Conservation (phyloP, 169 alveolate species). For the Babesia sp. region DNA sequence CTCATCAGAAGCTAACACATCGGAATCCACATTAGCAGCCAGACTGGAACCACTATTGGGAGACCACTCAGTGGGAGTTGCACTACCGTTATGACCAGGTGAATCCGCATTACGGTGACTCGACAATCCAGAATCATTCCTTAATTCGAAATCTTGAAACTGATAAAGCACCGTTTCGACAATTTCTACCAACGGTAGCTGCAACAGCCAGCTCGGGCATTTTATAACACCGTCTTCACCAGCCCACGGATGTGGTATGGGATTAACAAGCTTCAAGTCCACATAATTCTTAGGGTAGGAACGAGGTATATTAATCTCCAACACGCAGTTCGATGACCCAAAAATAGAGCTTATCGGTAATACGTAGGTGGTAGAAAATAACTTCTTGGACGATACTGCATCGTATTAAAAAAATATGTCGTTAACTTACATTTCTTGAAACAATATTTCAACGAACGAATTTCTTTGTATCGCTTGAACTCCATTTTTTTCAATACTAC, state of each 20-base stretch:
- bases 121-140: too few species aligned
- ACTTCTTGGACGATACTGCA: constrained; percentile 25
- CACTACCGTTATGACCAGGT: too few species aligned
- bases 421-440: constrained; percentile 36
- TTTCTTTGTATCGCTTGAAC: constrained; percentile 14
- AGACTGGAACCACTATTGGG: too few species aligned
- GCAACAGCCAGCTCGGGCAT: constrained; percentile 18
- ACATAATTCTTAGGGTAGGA: constrained; percentile 39
- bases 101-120: too few species aligned
- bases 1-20: too few species aligned
- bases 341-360: constrained; percentile 23
- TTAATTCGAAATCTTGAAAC: too few species aligned
- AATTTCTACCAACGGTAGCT: not conserved
- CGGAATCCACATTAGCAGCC: too few species aligned
- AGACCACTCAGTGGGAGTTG: too few species aligned
- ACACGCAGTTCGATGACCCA: constrained; percentile 30
- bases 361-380: constrained; percentile 14
- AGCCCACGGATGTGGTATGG: constrained; percentile 62
- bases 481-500: too few species aligned
- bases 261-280: constrained; percentile 40
- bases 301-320: constrained; percentile 44
- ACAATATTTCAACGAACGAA: constrained; percentile 6
- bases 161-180: constrained; percentile 15
- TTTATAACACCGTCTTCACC: constrained; percentile 15
- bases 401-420: not conserved